These are phyloP conservation scores for Malbranchea cinnamomea DNA, from an alignment of 2,329 filamentous ascomycete species.

Conservation along the genomic window DNA sequence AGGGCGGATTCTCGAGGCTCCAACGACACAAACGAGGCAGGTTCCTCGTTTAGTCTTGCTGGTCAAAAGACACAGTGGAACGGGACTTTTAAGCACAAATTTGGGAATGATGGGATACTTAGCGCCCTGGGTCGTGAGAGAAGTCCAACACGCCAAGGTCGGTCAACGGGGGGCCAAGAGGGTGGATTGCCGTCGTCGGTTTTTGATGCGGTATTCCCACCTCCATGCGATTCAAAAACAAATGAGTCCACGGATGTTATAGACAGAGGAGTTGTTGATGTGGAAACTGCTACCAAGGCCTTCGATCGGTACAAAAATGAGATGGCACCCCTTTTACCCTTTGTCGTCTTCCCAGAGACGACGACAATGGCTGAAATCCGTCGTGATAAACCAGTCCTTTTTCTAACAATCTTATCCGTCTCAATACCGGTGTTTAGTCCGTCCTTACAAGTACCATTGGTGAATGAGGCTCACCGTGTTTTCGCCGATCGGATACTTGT, in stretches of 20 bases:
- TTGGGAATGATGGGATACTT: conserved; percentile 7
- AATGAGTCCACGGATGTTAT: conserved; percentile 31
- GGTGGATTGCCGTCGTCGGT: no score
- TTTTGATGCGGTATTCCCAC: conserved; percentile 10
- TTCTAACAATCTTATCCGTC: conserved; percentile 41
- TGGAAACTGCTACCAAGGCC: conserved; percentile 37
- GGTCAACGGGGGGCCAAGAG: no score
- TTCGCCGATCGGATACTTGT: conserved; percentile 63
- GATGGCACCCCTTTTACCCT: conserved; percentile 41
- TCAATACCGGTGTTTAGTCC: conserved; percentile 38
- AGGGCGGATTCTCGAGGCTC: background rate
- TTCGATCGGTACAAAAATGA: conserved; percentile 41
- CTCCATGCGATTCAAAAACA: conserved; percentile 10
- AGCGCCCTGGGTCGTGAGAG: conserved; percentile 13
- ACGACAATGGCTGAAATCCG: conserved; percentile 41
- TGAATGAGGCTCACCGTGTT: conserved; percentile 54
- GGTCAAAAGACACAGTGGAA: conserved; percentile 20
- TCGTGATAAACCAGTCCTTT: conserved; percentile 43
- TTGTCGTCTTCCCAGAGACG: conserved; percentile 41
- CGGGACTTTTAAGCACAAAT: conserved; percentile 15
- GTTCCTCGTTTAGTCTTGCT: conserved; percentile 6
- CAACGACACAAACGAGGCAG: conserved; percentile 1
- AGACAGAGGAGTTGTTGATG: conserved; percentile 36
- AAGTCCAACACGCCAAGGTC: conserved; percentile 13
- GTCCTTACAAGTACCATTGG: conserved; percentile 46